phyloP scores from a whole-genome alignment of 2,329 filamentous ascomycete genomes.

The Ophiostoma himal-ulmi region DNA sequence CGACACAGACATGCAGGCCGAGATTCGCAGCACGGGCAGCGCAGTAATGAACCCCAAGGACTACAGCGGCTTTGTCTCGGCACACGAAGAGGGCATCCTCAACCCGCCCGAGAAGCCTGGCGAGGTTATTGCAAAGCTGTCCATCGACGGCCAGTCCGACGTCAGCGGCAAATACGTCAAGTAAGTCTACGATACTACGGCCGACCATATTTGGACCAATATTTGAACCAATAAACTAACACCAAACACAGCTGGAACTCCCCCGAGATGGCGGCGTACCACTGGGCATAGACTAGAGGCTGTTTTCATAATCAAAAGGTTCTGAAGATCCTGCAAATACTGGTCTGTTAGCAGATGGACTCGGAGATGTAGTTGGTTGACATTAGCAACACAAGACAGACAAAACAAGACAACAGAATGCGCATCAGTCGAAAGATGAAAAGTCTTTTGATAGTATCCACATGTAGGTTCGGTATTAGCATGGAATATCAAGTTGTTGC shows the following conservation, averaged over 20 bases:
- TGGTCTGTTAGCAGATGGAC: constrained; percentile 3
- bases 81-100: constrained; percentile 65
- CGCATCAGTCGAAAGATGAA: constrained; percentile 79
- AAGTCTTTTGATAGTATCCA: constrained; percentile 64
- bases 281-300: constrained; percentile 16
- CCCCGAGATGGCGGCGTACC: constrained; percentile 45
- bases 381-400: constrained; percentile 26
- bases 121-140: constrained; percentile 75
- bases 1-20: constrained; percentile 85
- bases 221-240: not conserved
- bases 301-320: no score
- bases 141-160: constrained; percentile 56
- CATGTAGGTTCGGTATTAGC: constrained; percentile 67
- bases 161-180: constrained; percentile 71
- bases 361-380: not conserved
- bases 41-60: constrained; percentile 48
- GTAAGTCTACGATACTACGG: constrained; percentile 38
- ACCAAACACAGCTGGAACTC: constrained; percentile 44
- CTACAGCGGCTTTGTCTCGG: constrained; percentile 62
- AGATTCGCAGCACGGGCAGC: constrained; percentile 60
- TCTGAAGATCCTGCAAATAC: not conserved
- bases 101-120: constrained; percentile 80
- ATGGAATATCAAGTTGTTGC: constrained; percentile 64
- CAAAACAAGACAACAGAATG: constrained; percentile 32
- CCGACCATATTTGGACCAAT: not conserved